Conservation (phyloP, 1,284 basidiomycete genomes). For the Melampsora americana region DNA sequence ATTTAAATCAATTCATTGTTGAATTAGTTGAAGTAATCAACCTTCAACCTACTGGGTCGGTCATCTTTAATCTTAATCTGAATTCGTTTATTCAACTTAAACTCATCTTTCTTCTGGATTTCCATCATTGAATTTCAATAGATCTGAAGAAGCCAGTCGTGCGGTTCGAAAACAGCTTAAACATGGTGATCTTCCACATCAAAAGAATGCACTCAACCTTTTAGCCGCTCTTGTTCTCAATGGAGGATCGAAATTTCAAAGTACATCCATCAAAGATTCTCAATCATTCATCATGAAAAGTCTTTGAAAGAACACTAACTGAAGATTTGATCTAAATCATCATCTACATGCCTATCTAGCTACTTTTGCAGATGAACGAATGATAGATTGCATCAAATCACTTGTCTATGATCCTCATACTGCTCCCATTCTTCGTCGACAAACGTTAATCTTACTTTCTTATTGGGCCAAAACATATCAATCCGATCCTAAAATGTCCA, state of each 20-base stretch:
- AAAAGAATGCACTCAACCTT: constrained; percentile 13
- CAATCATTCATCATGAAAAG: too few species aligned
- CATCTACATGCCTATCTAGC: too few species aligned
- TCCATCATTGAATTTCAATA: background rate
- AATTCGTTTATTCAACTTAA: background rate
- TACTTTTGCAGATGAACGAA: too few species aligned
- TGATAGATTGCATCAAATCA: too few species aligned
- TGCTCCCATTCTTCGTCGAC: too few species aligned
- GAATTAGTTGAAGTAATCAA: constrained; percentile 12
- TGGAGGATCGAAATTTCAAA: background rate
- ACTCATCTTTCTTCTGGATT: background rate
- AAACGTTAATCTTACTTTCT: background rate
- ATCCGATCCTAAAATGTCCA: background rate
- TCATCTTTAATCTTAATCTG: background rate
- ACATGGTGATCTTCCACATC: constrained; percentile 16
- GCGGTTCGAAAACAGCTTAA: constrained; percentile 34
- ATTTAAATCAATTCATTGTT: constrained; percentile 22
- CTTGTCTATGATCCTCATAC: too few species aligned
- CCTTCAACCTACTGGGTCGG: constrained; percentile 1
- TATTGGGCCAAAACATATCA: background rate
- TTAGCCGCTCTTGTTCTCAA: constrained; percentile 25
- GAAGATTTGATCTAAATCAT: too few species aligned
- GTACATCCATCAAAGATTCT: too few species aligned
- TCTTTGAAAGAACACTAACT: too few species aligned
- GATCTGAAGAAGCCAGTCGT: constrained; percentile 35